These are phyloP conservation scores for Penicillium griseofulvum DNA, from an alignment of 2,329 filamentous ascomycete genomes.

Conservation along the genomic window DNA sequence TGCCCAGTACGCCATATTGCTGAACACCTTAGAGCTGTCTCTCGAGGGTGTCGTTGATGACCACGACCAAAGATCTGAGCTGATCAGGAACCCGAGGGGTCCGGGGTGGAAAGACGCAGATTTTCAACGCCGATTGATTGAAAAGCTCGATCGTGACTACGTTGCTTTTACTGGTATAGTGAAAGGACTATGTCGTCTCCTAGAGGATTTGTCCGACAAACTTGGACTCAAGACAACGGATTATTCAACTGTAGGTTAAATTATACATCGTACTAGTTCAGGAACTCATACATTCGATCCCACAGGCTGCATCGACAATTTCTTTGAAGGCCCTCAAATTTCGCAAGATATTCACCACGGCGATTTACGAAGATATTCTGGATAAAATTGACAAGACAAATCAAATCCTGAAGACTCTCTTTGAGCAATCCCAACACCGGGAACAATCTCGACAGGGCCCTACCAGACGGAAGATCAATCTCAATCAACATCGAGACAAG, in stretches of 20 bases:
- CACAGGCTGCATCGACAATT: no score
- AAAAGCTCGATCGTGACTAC: neutral
- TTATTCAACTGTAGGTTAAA: no score
- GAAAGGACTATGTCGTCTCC: neutral
- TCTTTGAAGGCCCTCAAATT: neutral
- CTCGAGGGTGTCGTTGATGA: neutral
- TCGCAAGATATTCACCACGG: neutral
- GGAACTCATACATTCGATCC: no score
- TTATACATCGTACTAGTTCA: no score
- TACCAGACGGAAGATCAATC: neutral
- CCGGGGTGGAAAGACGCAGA: neutral
- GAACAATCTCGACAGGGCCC: neutral
- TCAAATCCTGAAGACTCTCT: neutral
- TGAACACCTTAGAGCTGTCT: constrained; percentile 3
- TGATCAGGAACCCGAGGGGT: neutral
- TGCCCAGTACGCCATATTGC: constrained; percentile 9
- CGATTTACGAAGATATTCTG: neutral
- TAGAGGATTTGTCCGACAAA: neutral
- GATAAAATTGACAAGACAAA: neutral
- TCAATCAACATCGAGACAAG: neutral
- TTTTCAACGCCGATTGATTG: neutral
- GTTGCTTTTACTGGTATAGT: neutral
- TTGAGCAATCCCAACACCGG: neutral
- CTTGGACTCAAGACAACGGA: neutral
- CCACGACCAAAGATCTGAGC: neutral